These are phyloP conservation scores for Coprinopsis marcescibilis DNA, from an alignment of 768 basidiomycete species.

Conservation along the genomic window DNA sequence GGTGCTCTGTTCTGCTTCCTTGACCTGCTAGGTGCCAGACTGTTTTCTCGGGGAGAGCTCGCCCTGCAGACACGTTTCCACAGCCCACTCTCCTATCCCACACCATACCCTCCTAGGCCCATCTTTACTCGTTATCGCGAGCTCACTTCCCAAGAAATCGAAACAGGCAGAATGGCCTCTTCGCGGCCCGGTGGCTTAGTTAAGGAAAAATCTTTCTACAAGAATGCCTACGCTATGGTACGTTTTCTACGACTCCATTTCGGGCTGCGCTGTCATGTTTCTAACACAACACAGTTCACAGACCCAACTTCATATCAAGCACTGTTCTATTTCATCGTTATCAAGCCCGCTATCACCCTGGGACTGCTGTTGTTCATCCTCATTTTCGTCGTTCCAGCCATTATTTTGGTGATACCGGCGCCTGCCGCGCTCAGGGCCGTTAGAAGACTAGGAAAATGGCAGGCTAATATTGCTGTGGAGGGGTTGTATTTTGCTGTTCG, in stretches of 20 bases:
- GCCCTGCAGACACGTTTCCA: constrained; percentile 68
- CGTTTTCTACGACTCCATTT: too few species aligned
- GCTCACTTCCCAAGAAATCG: constrained; percentile 42
- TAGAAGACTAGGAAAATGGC: constrained; percentile 70
- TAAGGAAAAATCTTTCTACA: constrained; percentile 70
- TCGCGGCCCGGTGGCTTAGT: constrained; percentile 25
- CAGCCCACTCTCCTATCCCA: constrained; percentile 54
- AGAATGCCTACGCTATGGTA: constrained; percentile 78
- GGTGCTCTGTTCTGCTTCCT: constrained; percentile 76
- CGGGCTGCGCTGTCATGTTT: background rate
- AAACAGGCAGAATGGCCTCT: constrained; percentile 29
- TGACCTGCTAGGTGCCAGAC: constrained; percentile 66
- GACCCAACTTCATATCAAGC: constrained; percentile 81
- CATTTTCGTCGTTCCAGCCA: constrained; percentile 49
- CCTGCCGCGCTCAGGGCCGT: constrained; percentile 63
- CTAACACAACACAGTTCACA: constrained; percentile 52
- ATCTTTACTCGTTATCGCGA: constrained; percentile 66
- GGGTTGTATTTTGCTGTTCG: constrained; percentile 48
- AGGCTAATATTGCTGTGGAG: constrained; percentile 77
- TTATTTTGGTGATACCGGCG: constrained; percentile 59
- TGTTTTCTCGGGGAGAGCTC: constrained; percentile 70
- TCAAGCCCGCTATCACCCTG: constrained; percentile 78
- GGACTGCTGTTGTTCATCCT: constrained; percentile 52
- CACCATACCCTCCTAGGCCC: constrained; percentile 62
- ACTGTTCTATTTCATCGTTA: constrained; percentile 82